Conservation (phyloP, 139 green algal genomes). For the Haematococcus lacustris region DNA sequence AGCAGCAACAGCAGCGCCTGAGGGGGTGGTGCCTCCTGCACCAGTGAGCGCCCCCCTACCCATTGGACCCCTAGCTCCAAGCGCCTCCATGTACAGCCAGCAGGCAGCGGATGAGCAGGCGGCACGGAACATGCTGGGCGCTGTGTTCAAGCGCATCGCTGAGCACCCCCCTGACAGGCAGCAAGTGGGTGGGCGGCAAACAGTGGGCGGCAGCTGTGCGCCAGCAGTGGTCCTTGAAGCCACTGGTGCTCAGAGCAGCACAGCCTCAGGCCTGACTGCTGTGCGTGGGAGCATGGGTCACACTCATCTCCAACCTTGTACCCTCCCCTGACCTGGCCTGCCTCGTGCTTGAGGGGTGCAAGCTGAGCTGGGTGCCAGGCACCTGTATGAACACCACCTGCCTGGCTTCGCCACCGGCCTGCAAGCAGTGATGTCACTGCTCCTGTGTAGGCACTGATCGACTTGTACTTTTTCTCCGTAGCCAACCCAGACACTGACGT, state of each 20-base stretch:
- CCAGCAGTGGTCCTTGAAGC: background rate
- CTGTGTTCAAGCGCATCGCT: constrained; percentile 72
- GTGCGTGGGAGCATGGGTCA: background rate
- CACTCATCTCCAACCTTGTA: background rate
- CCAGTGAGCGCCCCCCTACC: background rate
- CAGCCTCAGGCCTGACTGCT: background rate
- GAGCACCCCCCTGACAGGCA: constrained; percentile 49
- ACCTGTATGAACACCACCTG: background rate
- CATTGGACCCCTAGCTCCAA: too few relatives aligned
- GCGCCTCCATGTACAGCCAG: background rate
- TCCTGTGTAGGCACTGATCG: constrained; percentile 54
- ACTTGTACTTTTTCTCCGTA: constrained; percentile 54
- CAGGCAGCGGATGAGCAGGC: constrained; percentile 12
- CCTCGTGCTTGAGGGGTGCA: background rate
- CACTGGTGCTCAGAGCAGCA: background rate
- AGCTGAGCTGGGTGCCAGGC: background rate
- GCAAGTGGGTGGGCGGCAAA: constrained; percentile 22
- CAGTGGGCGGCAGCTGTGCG: background rate
- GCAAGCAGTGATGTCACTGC: too few relatives aligned
- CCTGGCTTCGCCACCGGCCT: too few relatives aligned
- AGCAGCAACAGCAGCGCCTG: too few relatives aligned
- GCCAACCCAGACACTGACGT: constrained; percentile 41
- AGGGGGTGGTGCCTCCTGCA: too few relatives aligned
- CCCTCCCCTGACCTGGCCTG: too few relatives aligned
- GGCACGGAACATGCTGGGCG: constrained; percentile 41